Base-by-base conservation (phyloP, 2,329 filamentous ascomycete species). In the Alternaria brassicae region DNA sequence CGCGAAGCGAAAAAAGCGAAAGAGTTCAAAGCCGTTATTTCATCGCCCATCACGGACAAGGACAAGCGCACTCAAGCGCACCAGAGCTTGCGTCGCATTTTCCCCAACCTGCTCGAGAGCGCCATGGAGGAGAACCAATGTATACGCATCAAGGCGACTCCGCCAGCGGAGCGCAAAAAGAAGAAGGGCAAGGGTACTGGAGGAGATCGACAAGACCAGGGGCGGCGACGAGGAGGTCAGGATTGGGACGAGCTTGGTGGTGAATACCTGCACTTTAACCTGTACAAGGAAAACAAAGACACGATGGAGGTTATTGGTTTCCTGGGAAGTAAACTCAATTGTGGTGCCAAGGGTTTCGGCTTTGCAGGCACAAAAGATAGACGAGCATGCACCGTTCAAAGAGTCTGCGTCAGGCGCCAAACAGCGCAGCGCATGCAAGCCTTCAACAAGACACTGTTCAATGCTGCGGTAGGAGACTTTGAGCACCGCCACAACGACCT, bases 221-320 rank as follows among this genome's bases (percentile, higher is more conserved):
- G 63, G 56, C 50, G 69, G 15, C 67, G 71, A 77, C 62, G 71
- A 25, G 70, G 67, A 63, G 66, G 69, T 30, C 70, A 85, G 34
- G 82, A 81, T 52, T 91, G 88, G 88, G 81, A 87, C 53, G 88
- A 90, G 65, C 80, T 89, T 40, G 88, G 84, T n/a, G 92, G 91
- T 17, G 89, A 93, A 48, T 95, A 92, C 76, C 81, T 97, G 13
- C 93, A 97, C 77, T 96, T 97, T 76, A 94, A 91, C 0, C 83
- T 97, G 51, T 96, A 94, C 85, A 97, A 97, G 80, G 93, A 97
- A 80, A 97, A 97, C 80, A 93, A 94, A 74, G 93, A 97, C 74
- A 97, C 93, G 1, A 96, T 97, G 91, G 93, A 97, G 69, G 89
- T 92, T 0, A 84, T 96, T 53, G 89, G 87, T 53, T 91, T 90